Base-by-base conservation (phyloP, 2,329 filamentous ascomycete species). In the Cyphellophora attinorum region DNA sequence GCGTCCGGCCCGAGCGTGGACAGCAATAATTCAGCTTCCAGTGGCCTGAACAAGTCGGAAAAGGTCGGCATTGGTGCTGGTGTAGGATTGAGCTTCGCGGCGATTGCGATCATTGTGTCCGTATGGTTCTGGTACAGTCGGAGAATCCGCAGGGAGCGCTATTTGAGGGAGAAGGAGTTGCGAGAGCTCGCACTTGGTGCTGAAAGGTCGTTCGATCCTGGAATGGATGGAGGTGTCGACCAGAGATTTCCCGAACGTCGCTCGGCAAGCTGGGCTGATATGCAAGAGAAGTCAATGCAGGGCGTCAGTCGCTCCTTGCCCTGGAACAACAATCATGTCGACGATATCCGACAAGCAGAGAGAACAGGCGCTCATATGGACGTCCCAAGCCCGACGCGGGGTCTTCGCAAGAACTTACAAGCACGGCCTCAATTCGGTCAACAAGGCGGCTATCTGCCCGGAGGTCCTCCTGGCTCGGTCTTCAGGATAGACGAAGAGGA, bases 51-150 rank as follows among this genome's bases (percentile, higher is more conserved):
- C 11, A 6, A 39, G 13, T 45, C 47, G 3, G 10, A 16, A 14
- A 70, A 67, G 31, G 58, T 79, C 4, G 76, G 77, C 1, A 59
- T 84, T 0, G 78, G 78, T 1, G 58, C 79, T 2, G 80, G 79
- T 0, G 52, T 85, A 1, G 79, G 80, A 2, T 56, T 85, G 2
- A 80, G 78, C 2, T 51, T 80, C 2, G 59, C 70, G 1, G 60
- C 72, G 2, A 49, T 74, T 2, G 41, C 75, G 6, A 55, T 63
- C 1, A 57, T 68, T 1, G 44, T 69, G 2, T 15, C 73, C 1
- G 46, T 70, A 13, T 67, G 58, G 36, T 60, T 71, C 35, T 66
- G 68, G 39, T 73, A 69, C 37, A 63, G 60, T 19, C 62, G 63
- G n/a, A 66, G 67, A 41, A 64, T 65, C 11, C 58, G 54, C 11